Percentiles rank a stretch among this genome's conserved stretches.
Evolutionary conservation across 768 basidiomycete species (phyloP).

Genomic region (Hygrocybe punicea): DNA sequence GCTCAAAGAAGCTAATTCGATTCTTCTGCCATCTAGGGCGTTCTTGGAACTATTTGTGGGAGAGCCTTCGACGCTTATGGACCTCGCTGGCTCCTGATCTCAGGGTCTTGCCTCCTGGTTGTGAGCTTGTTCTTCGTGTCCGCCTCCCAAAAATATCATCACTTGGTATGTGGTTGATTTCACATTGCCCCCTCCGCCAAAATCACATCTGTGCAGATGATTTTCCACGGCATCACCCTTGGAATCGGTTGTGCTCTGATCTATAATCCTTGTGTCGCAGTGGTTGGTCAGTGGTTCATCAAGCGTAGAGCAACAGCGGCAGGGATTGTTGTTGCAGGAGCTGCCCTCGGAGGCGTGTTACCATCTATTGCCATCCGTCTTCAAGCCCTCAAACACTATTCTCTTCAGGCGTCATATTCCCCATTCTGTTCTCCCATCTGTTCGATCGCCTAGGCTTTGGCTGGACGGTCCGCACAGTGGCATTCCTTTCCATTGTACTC

Average conservation of each 20-base stretch:
- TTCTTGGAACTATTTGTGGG: neutral
- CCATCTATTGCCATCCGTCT: neutral
- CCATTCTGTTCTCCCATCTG: slow-evolving; percentile 2
- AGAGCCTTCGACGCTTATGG: slow-evolving; percentile 4
- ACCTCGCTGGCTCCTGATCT: neutral
- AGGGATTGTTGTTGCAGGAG: neutral
- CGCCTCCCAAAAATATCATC: neutral
- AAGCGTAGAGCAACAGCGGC: neutral
- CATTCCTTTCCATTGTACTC: slow-evolving; percentile 1
- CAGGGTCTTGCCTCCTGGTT: neutral
- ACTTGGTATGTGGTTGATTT: too few relatives aligned
- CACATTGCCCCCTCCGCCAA: too few relatives aligned
- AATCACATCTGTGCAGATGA: neutral
- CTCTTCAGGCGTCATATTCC: neutral
- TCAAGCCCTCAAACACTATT: neutral
- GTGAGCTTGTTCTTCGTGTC: neutral
- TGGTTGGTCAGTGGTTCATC: slow-evolving; percentile 4
- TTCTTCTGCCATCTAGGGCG: neutral
- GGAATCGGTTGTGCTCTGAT: slow-evolving; percentile 2
- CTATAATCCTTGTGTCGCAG: slow-evolving; percentile 2
- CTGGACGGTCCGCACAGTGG: slow-evolving; percentile 6
- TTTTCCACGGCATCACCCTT: slow-evolving; percentile 1
- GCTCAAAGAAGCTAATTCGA: neutral
- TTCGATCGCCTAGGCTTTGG: slow-evolving; percentile 2
- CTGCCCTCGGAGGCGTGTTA: neutral